Conservation (phyloP, 257 asterid species). For the Primulina huaijiensis region DNA sequence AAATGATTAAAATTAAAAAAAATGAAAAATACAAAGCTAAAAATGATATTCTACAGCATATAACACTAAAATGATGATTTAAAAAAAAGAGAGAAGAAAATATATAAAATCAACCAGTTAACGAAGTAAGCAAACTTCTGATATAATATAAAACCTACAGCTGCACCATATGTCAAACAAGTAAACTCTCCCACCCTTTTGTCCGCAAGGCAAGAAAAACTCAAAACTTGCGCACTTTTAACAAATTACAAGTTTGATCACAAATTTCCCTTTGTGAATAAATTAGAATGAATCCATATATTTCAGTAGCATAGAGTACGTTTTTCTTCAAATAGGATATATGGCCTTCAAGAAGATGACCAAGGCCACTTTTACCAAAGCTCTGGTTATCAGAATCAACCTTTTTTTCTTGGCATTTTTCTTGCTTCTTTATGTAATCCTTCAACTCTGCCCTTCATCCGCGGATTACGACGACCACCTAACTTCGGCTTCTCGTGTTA, state of each 20-base stretch:
- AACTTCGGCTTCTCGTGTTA: slow-evolving; percentile 19
- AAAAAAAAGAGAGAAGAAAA: too few species aligned
- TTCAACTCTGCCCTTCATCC: slow-evolving; percentile 28
- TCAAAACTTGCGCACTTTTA: background rate
- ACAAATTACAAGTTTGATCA: too few species aligned
- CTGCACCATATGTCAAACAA: slow-evolving; percentile 20
- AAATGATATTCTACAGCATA: too few species aligned
- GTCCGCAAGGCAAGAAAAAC: slow-evolving; percentile 32
- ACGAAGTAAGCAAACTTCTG: too few species aligned
- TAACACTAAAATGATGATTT: too few species aligned
- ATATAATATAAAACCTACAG: background rate
- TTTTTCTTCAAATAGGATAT: background rate
- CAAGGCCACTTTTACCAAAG: slow-evolving; percentile 29
- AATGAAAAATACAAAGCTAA: too few species aligned
- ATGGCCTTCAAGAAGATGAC: slow-evolving; percentile 15
- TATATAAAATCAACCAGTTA: too few species aligned
- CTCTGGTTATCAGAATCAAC: slow-evolving; percentile 37
- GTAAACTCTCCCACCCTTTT: slow-evolving; percentile 19
- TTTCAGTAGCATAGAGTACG: too few species aligned
- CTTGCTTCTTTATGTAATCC: slow-evolving; percentile 34
- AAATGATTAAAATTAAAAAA: too few species aligned
- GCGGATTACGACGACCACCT: slow-evolving; percentile 9
- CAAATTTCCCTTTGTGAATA: too few species aligned
- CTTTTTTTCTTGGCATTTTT: slow-evolving; percentile 36
- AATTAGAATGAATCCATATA: too few species aligned